Base-by-base conservation (phyloP, 75 land plant species). In the Pseudotsuga menziesii region DNA sequence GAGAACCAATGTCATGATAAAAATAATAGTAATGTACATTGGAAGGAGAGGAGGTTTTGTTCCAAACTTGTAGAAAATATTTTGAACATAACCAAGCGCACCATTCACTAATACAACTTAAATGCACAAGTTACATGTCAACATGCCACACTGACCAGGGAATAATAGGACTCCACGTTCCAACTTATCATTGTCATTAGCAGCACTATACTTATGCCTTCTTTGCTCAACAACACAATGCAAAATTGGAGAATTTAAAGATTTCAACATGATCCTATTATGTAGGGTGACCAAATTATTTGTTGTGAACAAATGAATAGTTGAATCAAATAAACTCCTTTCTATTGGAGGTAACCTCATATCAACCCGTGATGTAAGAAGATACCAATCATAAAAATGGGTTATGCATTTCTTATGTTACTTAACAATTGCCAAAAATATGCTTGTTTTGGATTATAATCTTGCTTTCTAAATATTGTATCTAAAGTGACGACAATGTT, bases 161-260 rank as follows among this genome's bases (percentile, higher is more conserved):
- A 26, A 61, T 3, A 61, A 61, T 2, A 25, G 1, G 9, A 25
- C 0, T 61, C 2, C 13, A 26, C 0, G 3, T 6, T 25, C 12
- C 3, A 61, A 25, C 5, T 61, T 0, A 2, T 9, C 29, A 61
- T 61, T 0, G 6, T 9, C 1, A 11, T 1, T 8, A 11, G 5
- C 14, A 3, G n/a, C n/a, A 26, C 0, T 4, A 9, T 2, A 22
- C 0, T 3, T 9, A 0, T 61, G 1, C 14, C 0, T 61, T 25
- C 0, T 3, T 2, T 61, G 0, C 2, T 25, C 0, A 1, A 0
- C 6, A 61, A 4, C 12, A 0, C 15, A 7, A 7, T 2, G 5
- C 4, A 27, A 7, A 5, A 61, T 61, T 23, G 2, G 63, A 12
- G 12, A 3, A 3, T 14, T 2, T 0, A 61, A 61, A 0, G 1